A percentile compares a stretch with the other conserved stretches of the same genome.
phyloP scores from a whole-genome alignment of 1,284 basidiomycete species.

The Cutaneotrichosporon arboriforme region DNA sequence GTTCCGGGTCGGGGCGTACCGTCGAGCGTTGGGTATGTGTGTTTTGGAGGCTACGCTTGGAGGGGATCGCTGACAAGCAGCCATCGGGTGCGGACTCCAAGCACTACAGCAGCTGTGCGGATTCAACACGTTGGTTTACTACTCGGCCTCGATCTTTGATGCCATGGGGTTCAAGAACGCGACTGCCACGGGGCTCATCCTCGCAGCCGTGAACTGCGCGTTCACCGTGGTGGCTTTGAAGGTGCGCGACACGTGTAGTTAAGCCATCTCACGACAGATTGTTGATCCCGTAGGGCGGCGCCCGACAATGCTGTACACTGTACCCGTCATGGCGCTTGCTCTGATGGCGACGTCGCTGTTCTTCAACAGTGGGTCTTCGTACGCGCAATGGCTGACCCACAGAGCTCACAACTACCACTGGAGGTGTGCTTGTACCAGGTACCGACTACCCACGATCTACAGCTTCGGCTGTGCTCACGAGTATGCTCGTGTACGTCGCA shows the following conservation, averaged over 20 bases:
- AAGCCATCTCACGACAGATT: too few species aligned
- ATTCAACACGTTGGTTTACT: constrained; percentile 66
- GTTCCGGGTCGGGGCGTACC: constrained; percentile 57
- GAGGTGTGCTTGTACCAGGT: constrained; percentile 61
- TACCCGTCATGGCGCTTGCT: constrained; percentile 71
- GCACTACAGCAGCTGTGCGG: constrained; percentile 77
- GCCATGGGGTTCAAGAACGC: constrained; percentile 74
- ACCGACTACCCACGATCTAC: constrained; percentile 60
- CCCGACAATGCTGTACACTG: constrained; percentile 67
- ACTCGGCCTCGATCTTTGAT: constrained; percentile 68
- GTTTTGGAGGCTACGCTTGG: neutral
- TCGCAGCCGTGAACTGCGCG: constrained; percentile 72
- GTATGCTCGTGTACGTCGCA: constrained; percentile 76
- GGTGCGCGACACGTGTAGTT: too few species aligned
- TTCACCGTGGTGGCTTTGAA: constrained; percentile 75
- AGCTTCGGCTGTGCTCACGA: constrained; percentile 64
- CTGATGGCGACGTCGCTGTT: constrained; percentile 65
- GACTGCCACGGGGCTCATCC: constrained; percentile 69
- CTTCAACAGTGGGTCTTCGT: constrained; percentile 66
- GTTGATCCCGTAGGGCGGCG: constrained; percentile 74
- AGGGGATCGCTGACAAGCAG: constrained; percentile 45
- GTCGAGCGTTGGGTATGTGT: constrained; percentile 63
- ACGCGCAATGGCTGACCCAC: neutral
- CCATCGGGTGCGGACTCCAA: constrained; percentile 71
- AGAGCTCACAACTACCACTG: constrained; percentile 66